These are phyloP conservation scores for Phycomyces nitens DNA, from an alignment of 192 early-diverging fungal genomes.

Conservation along the genomic window DNA sequence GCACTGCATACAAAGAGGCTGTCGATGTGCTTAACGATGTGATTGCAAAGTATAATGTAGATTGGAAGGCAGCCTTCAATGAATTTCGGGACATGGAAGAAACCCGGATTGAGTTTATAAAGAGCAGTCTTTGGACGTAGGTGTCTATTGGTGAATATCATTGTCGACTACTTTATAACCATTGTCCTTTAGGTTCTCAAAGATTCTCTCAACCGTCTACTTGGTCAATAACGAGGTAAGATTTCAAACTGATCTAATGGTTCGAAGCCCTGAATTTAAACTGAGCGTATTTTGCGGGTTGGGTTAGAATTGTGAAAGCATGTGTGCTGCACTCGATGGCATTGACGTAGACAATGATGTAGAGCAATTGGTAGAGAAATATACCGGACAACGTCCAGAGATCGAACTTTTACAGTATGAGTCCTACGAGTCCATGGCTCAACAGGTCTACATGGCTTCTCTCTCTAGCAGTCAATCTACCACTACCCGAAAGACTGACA, in stretches of 20 bases:
- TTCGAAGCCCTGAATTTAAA: not conserved
- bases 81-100: slow-evolving; percentile 63
- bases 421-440: not conserved
- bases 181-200: slow-evolving; percentile 56
- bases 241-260: no score
- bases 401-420: not conserved
- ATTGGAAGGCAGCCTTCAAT: slow-evolving; percentile 48
- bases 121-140: slow-evolving; percentile 65
- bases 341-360: slow-evolving; percentile 67
- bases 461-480: not conserved
- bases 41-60: slow-evolving; percentile 45
- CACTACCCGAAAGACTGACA: not conserved
- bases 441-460: not conserved
- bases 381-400: not conserved
- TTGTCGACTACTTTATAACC: no score
- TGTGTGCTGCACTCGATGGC: slow-evolving; percentile 61
- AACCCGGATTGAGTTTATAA: slow-evolving; percentile 66
- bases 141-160: no score
- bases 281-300: not conserved
- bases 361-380: not conserved
- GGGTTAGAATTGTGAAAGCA: slow-evolving; percentile 60
- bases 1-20: slow-evolving; percentile 39
- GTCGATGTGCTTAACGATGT: slow-evolving; percentile 34
- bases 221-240: slow-evolving; percentile 67
- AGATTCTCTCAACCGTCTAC: slow-evolving; percentile 63